Evolutionary conservation across 495 filamentous ascomycete species (phyloP).

Genomic region (Penicillium lividum): DNA sequence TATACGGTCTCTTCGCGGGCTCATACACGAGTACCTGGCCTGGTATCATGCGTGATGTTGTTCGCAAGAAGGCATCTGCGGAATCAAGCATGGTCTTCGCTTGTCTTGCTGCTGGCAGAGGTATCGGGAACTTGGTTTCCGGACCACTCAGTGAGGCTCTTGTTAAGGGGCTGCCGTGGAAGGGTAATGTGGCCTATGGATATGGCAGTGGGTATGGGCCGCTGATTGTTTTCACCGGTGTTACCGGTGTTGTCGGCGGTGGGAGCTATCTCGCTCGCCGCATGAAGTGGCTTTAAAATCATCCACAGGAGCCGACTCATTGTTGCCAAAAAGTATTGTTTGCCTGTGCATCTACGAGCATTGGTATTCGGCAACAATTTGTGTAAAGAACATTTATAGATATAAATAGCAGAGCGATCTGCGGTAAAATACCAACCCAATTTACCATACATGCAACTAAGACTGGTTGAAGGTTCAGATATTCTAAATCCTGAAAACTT

Average conservation of each 20-base stretch:
- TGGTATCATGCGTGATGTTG: conserved; percentile 55
- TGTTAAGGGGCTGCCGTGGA: conserved; percentile 23
- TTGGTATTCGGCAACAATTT: too few relatives aligned
- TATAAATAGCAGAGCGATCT: too few relatives aligned
- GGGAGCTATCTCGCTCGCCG: conserved; percentile 28
- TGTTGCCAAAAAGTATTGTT: not conserved
- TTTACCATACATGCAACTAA: too few relatives aligned
- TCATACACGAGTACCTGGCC: conserved; percentile 56
- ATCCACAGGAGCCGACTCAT: not conserved
- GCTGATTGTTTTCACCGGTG: conserved; percentile 45
- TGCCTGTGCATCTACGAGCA: not conserved
- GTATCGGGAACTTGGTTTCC: conserved; percentile 57
- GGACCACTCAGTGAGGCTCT: conserved; percentile 59
- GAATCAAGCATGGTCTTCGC: conserved; percentile 57
- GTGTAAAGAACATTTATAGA: too few relatives aligned
- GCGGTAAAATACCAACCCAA: too few relatives aligned
- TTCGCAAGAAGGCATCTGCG: conserved; percentile 32
- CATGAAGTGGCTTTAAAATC: conserved; percentile 13
- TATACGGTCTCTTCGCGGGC: conserved; percentile 65
- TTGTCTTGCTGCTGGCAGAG: conserved; percentile 56
- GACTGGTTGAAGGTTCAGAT: too few relatives aligned
- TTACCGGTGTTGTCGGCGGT: conserved; percentile 40
- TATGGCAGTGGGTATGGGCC: conserved; percentile 42
- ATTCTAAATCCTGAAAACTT: too few relatives aligned
- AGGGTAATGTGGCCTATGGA: conserved; percentile 18